Evolutionary conservation across 768 basidiomycete species (phyloP), one percentile per base, ranked within the genome.

Genomic region (Epithele typhae): DNA sequence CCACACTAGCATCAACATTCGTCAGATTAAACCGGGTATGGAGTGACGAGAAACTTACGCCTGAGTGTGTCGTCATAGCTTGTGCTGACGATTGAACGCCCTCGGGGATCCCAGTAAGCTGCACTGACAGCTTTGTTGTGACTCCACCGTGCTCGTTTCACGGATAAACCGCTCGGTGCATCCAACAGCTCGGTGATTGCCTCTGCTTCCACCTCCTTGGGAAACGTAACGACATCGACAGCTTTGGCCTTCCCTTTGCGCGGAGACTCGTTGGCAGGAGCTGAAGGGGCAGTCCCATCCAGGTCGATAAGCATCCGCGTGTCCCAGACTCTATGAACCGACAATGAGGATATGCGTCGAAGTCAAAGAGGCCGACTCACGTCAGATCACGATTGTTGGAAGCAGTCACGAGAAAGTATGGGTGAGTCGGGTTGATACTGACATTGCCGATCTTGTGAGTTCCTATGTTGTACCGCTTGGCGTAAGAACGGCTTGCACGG

Each of bases 41-140:
- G 12, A 11, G 24, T n/a, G 25, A 18, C 21, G 17, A 25, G 14
- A 38, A 34, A 73, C 83, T 56, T 58, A 91, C 90, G 56, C 56
- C 87, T 72, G 27, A 92, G 53, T 3, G 74, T 77, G 65, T 92
- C 82, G 53, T 92, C 90, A 54, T 92, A 92, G 60, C 83, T 82
- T 4, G 90, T 92, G 62, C 87, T 90, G 39, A 92, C 81, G 49
- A 92, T 81, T 42, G 78, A 72, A 22, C 85, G 76, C 3, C 90
- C 90, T 46, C 82, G 71, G 3, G 88, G 79, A 63, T 92, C 88
- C 90, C 90, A 92, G 55, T 84, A 91, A 0, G 86, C 90, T 14
- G 90, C 82, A 51, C 83, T 91, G 37, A 81, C 86, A 14, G 86
- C 85, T 61, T 87, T 87, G 46, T 78, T 75, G 58, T 92, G 90